These are phyloP conservation scores for Adansonia gregorii DNA, from an alignment of 441 rosid genomes.

Conservation along the genomic window DNA sequence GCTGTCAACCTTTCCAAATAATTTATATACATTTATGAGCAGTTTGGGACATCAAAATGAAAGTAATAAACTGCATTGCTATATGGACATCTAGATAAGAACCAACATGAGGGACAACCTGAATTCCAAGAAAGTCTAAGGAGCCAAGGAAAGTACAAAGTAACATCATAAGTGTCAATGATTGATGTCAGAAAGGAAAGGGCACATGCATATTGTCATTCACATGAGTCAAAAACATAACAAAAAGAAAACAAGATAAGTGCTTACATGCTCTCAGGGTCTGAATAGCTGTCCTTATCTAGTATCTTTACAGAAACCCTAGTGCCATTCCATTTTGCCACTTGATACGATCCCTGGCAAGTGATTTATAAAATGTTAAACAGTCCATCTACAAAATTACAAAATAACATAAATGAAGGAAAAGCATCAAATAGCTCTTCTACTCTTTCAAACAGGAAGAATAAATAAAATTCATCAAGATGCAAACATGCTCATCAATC, in stretches of 20 bases:
- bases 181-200: constrained; percentile 1
- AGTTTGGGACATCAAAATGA: not conserved
- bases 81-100: not conserved
- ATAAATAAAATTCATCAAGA: constrained; percentile 12
- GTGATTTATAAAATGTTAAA: constrained; percentile 23
- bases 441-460: constrained; percentile 9
- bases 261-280: constrained; percentile 79
- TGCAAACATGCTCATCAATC: not conserved
- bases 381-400: not conserved
- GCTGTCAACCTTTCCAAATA: not conserved
- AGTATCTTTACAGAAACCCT: constrained; percentile 92
- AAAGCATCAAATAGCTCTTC: not conserved
- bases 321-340: constrained; percentile 98
- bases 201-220: not conserved
- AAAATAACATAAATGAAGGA: not conserved
- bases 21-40: not conserved
- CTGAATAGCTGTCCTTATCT: constrained; percentile 72
- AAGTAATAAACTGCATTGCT: not conserved
- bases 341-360: constrained; percentile 87
- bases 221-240: constrained; percentile 3
- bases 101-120: not conserved
- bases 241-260: not conserved
- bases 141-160: not conserved
- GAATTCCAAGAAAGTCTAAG: not conserved
- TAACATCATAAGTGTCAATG: not conserved